phyloP scores from a whole-genome alignment of 495 filamentous ascomycete genomes.

The Daldinia bambusicola region DNA sequence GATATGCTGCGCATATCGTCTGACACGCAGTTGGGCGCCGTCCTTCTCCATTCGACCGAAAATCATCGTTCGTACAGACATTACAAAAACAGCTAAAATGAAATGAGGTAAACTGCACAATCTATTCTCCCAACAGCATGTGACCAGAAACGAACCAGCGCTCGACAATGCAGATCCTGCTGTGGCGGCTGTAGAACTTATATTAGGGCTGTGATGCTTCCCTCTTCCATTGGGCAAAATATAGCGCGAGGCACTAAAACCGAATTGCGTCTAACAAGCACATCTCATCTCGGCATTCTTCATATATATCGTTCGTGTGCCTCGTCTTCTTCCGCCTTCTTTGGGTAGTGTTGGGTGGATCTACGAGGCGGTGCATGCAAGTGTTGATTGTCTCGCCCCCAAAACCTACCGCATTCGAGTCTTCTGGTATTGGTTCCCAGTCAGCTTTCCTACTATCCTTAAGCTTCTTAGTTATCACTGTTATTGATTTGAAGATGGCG shows the following conservation, averaged over 20 bases:
- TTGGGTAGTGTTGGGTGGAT: conserved; percentile 28
- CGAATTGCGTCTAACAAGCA: conserved; percentile 11
- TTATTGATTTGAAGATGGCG: neutral
- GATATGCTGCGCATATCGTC: conserved; percentile 15
- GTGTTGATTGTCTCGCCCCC: conserved; percentile 20
- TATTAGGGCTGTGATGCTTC: conserved; percentile 28
- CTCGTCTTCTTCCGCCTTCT: conserved; percentile 15
- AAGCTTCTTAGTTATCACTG: neutral
- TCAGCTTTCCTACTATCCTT: neutral
- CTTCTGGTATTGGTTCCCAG: neutral
- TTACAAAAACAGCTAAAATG: neutral
- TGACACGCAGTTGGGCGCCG: conserved; percentile 16
- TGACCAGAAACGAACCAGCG: conserved; percentile 2
- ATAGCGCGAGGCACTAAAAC: neutral
- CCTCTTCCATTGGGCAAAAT: conserved; percentile 12
- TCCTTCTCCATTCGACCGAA: conserved; percentile 8
- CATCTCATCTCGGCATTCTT: conserved; percentile 8
- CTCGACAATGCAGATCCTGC: conserved; percentile 7
- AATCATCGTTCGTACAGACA: neutral
- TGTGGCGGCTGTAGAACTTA: conserved; percentile 23
- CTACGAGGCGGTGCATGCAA: conserved; percentile 42
- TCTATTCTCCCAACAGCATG: conserved; percentile 1
- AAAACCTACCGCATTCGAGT: conserved; percentile 8
- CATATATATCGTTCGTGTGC: conserved; percentile 1
- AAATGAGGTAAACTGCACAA: conserved; percentile 19